Evolutionary conservation across 2,329 filamentous ascomycete species (phyloP), one percentile per base, ranked within the genome.

Genomic region (Cladophialophora psammophila): DNA sequence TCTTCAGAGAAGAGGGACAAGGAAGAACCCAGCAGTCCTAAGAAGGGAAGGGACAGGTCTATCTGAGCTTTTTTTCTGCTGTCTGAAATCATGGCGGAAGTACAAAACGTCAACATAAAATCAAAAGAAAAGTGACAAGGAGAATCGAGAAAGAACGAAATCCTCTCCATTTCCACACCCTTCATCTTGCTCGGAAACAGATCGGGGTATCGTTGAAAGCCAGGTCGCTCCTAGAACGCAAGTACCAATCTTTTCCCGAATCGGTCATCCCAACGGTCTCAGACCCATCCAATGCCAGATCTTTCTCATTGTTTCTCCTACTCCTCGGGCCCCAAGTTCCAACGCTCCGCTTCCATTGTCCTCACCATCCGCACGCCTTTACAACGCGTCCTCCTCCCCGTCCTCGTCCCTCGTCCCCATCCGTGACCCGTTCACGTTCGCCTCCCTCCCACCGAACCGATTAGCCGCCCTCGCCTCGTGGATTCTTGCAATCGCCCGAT

Each of bases 401-500:
- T 71, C 66, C 8, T 69, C 65, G 6, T 67, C 69, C 10, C 56
- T 56, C 13, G 55, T 53, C 13, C 60, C 63, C 15, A 42, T 13
- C 36, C 65, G 63, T 15, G 64, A 58, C 18, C 67, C 65, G 58
- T 70, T 68, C 18, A 56, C 54, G 45, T 26, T 50, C 18, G 32
- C 48, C 13, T 61, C 59, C 18, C 59, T 26, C 48, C 59, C 59
- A 7, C 60, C 64, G 4, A 65, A 18, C 12, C 69, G 70, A 48
- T 68, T 70, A 31, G 69, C 66, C 8, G 72, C 72, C 40, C 72
- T 77, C 4, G 70, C 69, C 45, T 98, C 95, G 77, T 97, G 94
- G 31, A 98, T 93, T 59, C 90, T 92, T 20, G 94, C 94, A 81
- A 97, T 97, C 6, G 94, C 93, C 67, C 93, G 86, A 77, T 97